Percentiles rank a stretch among this genome's conserved stretches.
phyloP scores from a whole-genome alignment of 345 rosid genomes.

The Aquilaria malaccensis region DNA sequence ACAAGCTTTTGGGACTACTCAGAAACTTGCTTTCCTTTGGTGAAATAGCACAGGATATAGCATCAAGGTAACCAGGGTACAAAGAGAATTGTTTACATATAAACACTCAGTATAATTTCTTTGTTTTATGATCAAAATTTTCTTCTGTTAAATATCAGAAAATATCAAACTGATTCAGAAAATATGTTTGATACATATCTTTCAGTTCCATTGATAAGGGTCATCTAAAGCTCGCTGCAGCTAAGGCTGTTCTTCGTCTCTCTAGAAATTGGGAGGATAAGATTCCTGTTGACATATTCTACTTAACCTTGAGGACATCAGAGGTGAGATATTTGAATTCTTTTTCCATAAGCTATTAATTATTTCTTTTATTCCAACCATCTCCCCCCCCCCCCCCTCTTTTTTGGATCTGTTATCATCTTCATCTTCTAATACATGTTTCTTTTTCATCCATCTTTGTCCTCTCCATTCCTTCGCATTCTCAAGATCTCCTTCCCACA shows the following conservation, averaged over 20 bases:
- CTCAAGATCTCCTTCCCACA: constrained; percentile 68
- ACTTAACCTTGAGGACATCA: constrained; percentile 58
- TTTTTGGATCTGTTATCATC: background rate
- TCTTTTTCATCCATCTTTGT: constrained; percentile 1
- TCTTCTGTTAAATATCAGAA: background rate
- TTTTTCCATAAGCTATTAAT: constrained; percentile 12
- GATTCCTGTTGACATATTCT: constrained; percentile 72
- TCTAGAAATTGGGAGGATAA: constrained; percentile 87
- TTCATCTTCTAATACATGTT: constrained; percentile 1
- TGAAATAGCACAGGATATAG: constrained; percentile 63
- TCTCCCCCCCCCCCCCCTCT: too few species aligned
- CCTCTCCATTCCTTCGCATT: constrained; percentile 13
- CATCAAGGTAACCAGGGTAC: constrained; percentile 57
- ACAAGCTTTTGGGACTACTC: constrained; percentile 56
- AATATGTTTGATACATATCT: constrained; percentile 4
- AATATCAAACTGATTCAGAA: too few species aligned
- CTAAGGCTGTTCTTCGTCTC: constrained; percentile 89
- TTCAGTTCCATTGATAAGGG: constrained; percentile 83
- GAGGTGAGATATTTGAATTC: constrained; percentile 44
- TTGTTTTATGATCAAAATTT: background rate
- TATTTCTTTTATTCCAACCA: constrained; percentile 4
- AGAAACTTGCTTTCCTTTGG: constrained; percentile 64
- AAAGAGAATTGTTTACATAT: background rate
- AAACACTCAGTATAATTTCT: constrained; percentile 3
- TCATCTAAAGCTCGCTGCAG: constrained; percentile 89